A percentile compares a stretch with the other conserved stretches of the same genome.
Evolutionary conservation across 176 grass and related monocot genomes (phyloP).

Genomic region (Aegilops bicornis): DNA sequence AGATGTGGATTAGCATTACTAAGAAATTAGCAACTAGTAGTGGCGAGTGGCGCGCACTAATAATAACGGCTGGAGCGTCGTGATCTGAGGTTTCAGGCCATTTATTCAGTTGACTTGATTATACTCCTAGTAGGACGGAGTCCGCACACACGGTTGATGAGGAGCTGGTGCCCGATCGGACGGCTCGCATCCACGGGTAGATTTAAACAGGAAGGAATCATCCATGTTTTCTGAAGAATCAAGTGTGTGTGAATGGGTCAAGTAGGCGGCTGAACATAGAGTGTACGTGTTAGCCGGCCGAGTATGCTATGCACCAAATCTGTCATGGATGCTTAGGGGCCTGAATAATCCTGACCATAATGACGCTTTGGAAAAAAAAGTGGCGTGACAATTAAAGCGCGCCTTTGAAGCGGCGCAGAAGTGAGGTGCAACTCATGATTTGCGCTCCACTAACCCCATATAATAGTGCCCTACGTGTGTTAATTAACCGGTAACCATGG

Average conservation of each 20-base stretch:
- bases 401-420: neutral
- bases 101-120: neutral
- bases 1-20: neutral
- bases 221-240: neutral
- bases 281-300: too few relatives aligned
- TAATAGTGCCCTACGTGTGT: neutral
- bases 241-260: too few relatives aligned
- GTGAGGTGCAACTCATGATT: constrained; percentile 2
- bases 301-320: too few relatives aligned
- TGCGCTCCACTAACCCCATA: neutral
- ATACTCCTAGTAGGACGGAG: too few relatives aligned
- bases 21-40: neutral
- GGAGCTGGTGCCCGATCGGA: neutral
- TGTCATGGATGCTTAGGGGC: too few relatives aligned
- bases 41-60: neutral
- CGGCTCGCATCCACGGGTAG: too few relatives aligned
- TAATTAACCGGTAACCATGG: neutral
- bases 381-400: neutral
- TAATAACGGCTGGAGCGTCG: neutral
- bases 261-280: too few relatives aligned
- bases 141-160: neutral
- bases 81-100: neutral
- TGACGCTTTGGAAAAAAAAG: neutral
- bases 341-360: neutral
- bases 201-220: neutral